These are phyloP conservation scores for Fusarium caatingaense DNA, from an alignment of 2,329 filamentous ascomycete genomes.

Conservation along the genomic window DNA sequence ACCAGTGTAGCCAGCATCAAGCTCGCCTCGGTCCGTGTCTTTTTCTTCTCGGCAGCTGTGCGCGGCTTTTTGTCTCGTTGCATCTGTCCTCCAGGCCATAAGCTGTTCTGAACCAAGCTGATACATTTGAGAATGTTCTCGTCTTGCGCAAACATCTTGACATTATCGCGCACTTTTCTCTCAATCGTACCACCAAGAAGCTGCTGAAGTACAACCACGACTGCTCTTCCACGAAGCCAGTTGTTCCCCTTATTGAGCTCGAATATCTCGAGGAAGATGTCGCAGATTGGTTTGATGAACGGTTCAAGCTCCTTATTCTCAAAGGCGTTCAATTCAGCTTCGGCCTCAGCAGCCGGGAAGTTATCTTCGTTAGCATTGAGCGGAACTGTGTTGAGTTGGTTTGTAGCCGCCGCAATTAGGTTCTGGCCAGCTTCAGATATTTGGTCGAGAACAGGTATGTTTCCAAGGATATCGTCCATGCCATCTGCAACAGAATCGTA, in stretches of 20 bases:
- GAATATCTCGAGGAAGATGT: constrained; percentile 96
- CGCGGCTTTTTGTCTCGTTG: constrained; percentile 65
- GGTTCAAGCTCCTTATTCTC: constrained; percentile 90
- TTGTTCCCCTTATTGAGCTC: constrained; percentile 95
- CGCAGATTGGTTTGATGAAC: constrained; percentile 98
- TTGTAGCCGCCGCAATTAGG: constrained; percentile 80
- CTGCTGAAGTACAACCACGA: constrained; percentile 96
- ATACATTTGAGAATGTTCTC: constrained; percentile 83
- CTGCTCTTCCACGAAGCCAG: constrained; percentile 94
- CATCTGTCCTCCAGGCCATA: constrained; percentile 82
- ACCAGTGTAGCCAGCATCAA: constrained; percentile 89
- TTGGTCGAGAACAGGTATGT: constrained; percentile 94
- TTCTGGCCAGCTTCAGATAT: constrained; percentile 93
- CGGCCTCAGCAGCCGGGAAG: constrained; percentile 76
- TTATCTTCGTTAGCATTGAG: constrained; percentile 64
- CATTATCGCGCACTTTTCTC: constrained; percentile 89
- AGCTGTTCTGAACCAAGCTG: constrained; percentile 74
- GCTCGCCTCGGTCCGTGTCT: constrained; percentile 86
- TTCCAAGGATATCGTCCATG: constrained; percentile 97
- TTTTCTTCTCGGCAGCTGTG: constrained; percentile 78
- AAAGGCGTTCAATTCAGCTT: constrained; percentile 93
- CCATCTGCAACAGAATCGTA: constrained; percentile 98
- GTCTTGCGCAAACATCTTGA: constrained; percentile 78
- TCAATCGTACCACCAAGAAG: constrained; percentile 96
- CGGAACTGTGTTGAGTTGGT: constrained; percentile 68